A percentile compares a stretch with the other conserved stretches of the same genome.
phyloP scores from a whole-genome alignment of 495 filamentous ascomycete species.

The Penicillium macrosclerotiorum region DNA sequence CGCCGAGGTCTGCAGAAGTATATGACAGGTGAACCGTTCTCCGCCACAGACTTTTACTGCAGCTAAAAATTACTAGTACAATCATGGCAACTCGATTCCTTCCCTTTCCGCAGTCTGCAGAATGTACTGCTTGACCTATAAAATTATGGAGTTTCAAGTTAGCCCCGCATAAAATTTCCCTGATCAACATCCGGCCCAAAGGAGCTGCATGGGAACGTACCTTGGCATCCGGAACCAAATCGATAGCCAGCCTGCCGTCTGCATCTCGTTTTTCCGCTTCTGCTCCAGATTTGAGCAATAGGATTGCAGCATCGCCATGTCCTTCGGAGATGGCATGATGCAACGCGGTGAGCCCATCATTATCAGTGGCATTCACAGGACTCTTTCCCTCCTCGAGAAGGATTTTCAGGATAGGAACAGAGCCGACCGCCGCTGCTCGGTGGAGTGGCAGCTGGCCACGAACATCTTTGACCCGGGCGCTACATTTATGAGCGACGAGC shows the following conservation, averaged over 20 bases:
- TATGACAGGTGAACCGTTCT: too few species aligned
- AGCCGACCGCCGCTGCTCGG: constrained; percentile 86
- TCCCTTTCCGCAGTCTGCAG: constrained; percentile 77
- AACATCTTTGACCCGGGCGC: constrained; percentile 80
- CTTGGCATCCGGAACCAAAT: constrained; percentile 80
- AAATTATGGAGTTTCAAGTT: too few species aligned
- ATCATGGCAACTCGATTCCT: constrained; percentile 65
- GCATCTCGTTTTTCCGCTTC: constrained; percentile 74
- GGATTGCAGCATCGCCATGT: constrained; percentile 83
- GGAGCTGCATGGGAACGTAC: constrained; percentile 34
- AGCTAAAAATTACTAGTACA: too few species aligned
- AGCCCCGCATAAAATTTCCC: too few species aligned
- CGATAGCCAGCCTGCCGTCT: constrained; percentile 71
- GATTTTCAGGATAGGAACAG: constrained; percentile 77
- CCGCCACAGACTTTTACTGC: too few species aligned
- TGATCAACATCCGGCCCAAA: not conserved
- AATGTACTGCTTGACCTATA: constrained; percentile 76
- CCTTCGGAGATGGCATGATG: constrained; percentile 95
- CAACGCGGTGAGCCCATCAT: constrained; percentile 77
- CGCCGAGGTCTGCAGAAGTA: too few species aligned
- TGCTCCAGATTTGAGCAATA: constrained; percentile 79
- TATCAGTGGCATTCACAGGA: constrained; percentile 85
- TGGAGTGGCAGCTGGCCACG: constrained; percentile 85
- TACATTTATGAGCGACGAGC: constrained; percentile 72
- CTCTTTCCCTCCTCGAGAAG: constrained; percentile 72